Evolutionary conservation across 2,329 filamentous ascomycete species (phyloP), one percentile per base, ranked within the genome.

Genomic region (Onygena corvina): DNA sequence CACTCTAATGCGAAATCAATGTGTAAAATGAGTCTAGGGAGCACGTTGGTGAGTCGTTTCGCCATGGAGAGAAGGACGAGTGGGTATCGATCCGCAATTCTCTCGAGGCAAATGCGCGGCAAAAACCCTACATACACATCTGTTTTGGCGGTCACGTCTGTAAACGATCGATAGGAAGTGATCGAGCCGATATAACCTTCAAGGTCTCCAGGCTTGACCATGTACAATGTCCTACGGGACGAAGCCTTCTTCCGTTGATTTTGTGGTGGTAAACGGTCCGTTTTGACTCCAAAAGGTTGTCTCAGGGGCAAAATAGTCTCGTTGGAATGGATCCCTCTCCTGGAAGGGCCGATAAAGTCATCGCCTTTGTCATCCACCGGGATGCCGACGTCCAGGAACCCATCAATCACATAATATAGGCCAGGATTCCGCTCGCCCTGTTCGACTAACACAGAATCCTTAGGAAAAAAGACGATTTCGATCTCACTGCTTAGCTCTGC

Each of bases 1-100:
- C 93, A 98, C 70, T 98, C 93, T 14, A 98, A 74, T 3, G 92
- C 92, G 68, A 98, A 98, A 65, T 98, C 92, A 55, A 98, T 96
- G 60, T 98, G 92, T 12, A 95, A 73, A 53, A 98, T 89, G 48
- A 98, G 71, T 11, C 86, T 81, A 0, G 93, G 92, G 3, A 98
- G 71, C 4, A 98, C 77, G 53, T 81, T 89, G 0, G 93, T 96
- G 52, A 98, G 71, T 44, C 92, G 76, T 68, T 98, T 98, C 0
- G 92, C 92, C 83, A 98, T 89, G 0, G 93, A 98, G 40, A 98
- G 72, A 7, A 98, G 71, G 2, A 96, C 84, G 34, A 94, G 86
- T 0, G 92, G 92, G 61, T 95, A 92, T 56, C 80, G 82, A 56
- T 98, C 92, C 1, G 94, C 87, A 42, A 98, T 92, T 55, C 88